These are phyloP conservation scores for Trichosporon asahii DNA, from an alignment of 1,284 basidiomycete genomes.

Conservation along the genomic window DNA sequence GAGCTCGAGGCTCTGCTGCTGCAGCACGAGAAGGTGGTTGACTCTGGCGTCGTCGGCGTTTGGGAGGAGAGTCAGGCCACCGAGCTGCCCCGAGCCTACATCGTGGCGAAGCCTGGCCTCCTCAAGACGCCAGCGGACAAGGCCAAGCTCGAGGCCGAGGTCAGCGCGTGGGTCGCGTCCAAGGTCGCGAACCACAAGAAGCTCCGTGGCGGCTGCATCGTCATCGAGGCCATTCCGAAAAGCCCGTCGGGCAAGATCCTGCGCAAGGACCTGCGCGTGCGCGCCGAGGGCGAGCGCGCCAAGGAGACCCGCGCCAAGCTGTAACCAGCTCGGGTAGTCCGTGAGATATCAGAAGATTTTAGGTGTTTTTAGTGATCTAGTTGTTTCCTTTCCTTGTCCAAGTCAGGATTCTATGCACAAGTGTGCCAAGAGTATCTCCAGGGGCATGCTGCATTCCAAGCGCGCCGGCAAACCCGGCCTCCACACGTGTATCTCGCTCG, in stretches of 20 bases:
- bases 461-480: background rate
- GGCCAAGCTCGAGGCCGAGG: conserved; percentile 54
- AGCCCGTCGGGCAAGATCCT: conserved; percentile 48
- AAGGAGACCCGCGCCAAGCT: conserved; percentile 16
- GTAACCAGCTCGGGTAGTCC: conserved; percentile 7
- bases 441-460: background rate
- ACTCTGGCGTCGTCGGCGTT: conserved; percentile 69
- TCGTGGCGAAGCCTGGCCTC: conserved; percentile 11
- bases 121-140: conserved; percentile 15
- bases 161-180: conserved; percentile 62
- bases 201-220: conserved; percentile 53
- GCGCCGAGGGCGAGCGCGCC: conserved; percentile 31
- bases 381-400: background rate
- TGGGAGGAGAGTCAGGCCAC: conserved; percentile 63
- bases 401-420: background rate
- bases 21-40: conserved; percentile 66
- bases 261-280: conserved; percentile 42
- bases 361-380: background rate
- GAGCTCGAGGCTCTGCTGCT: conserved; percentile 73
- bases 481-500: background rate
- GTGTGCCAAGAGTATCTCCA: background rate
- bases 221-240: conserved; percentile 55
- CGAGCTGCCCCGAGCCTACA: conserved; percentile 61
- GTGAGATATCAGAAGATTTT: background rate
- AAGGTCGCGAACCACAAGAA: conserved; percentile 57